Conservation (phyloP, 495 filamentous ascomycete species). For the Xylaria scruposa region DNA sequence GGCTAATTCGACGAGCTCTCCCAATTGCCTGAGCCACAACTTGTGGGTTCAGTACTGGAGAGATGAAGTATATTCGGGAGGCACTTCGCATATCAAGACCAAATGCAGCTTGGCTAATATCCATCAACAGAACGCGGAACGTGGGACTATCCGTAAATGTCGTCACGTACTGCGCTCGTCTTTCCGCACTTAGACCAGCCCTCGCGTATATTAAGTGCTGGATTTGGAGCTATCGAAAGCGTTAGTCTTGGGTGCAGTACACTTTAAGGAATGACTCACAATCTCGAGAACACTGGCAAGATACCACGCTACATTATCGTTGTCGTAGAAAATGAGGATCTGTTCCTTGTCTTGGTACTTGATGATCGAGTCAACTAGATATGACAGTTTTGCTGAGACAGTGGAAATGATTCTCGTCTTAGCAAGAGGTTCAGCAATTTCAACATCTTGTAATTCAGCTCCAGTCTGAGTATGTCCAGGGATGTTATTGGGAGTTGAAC, state of each 20-base stretch:
- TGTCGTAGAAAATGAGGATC: slow-evolving; percentile 92
- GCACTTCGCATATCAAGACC: slow-evolving; percentile 85
- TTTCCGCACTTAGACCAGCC: slow-evolving; percentile 60
- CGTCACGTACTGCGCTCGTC: slow-evolving; percentile 73
- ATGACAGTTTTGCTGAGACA: slow-evolving; percentile 85
- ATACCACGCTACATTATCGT: slow-evolving; percentile 81
- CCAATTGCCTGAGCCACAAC: slow-evolving; percentile 93
- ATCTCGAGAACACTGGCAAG: slow-evolving; percentile 83
- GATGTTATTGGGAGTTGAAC: neutral
- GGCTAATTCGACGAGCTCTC: slow-evolving; percentile 87
- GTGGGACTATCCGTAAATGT: slow-evolving; percentile 73
- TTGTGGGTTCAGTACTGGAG: slow-evolving; percentile 83
- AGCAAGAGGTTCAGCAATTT: slow-evolving; percentile 58
- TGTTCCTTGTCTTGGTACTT: slow-evolving; percentile 75
- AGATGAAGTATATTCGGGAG: slow-evolving; percentile 88
- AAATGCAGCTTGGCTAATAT: slow-evolving; percentile 84
- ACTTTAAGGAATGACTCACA: slow-evolving; percentile 34
- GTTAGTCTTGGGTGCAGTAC: slow-evolving; percentile 27
- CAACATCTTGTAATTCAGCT: slow-evolving; percentile 20
- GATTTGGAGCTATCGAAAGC: slow-evolving; percentile 59
- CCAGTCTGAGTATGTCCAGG: neutral
- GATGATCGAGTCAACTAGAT: slow-evolving; percentile 75
- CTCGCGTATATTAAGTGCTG: slow-evolving; percentile 85
- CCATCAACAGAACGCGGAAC: slow-evolving; percentile 82
- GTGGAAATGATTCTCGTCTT: slow-evolving; percentile 75